These are phyloP conservation scores for Sporothrix mexicana DNA, from an alignment of 2,329 filamentous ascomycete genomes.

Conservation along the genomic window DNA sequence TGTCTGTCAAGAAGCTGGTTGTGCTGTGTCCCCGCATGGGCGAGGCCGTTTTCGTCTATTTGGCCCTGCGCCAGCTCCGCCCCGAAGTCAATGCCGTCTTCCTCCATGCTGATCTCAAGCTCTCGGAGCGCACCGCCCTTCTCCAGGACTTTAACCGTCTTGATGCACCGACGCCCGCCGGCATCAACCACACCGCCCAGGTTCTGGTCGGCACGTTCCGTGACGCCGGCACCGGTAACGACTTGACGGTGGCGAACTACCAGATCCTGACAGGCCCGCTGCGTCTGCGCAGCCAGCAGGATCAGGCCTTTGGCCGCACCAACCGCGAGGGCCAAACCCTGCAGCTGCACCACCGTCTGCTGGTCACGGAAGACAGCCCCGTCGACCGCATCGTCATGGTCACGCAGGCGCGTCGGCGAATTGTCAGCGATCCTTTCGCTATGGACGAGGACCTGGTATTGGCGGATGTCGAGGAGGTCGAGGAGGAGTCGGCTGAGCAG, in stretches of 20 bases:
- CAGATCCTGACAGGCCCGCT: conserved; percentile 40
- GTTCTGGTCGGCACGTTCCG: conserved; percentile 38
- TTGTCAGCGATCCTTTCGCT: conserved; percentile 38
- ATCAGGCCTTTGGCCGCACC: conserved; percentile 40
- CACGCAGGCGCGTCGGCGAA: conserved; percentile 37
- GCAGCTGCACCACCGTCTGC: conserved; percentile 38
- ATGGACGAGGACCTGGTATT: conserved; percentile 35
- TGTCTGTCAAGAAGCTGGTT: conserved; percentile 39
- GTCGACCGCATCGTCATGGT: conserved; percentile 39
- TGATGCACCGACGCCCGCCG: conserved; percentile 26
- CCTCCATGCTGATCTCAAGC: conserved; percentile 37
- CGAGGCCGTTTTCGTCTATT: conserved; percentile 39
- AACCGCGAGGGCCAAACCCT: conserved; percentile 40
- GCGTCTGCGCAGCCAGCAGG: conserved; percentile 38
- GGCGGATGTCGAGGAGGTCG: conserved; percentile 25
- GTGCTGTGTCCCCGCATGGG: conserved; percentile 39
- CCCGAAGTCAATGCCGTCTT: conserved; percentile 34
- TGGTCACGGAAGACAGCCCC: conserved; percentile 39
- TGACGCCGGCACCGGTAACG: conserved; percentile 39
- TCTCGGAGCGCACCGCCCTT: conserved; percentile 36
- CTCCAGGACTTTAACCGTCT: conserved; percentile 37
- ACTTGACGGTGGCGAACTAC: conserved; percentile 38
- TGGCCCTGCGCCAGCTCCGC: conserved; percentile 37
- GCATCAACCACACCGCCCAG: conserved; percentile 24
- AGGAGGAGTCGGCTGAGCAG: not conserved